Percentiles rank a stretch among this genome's conserved stretches.
These are phyloP conservation scores for Teratosphaeriaceae sp. DNA, from an alignment of 2,329 filamentous ascomycete genomes.

Conservation along the genomic window DNA sequence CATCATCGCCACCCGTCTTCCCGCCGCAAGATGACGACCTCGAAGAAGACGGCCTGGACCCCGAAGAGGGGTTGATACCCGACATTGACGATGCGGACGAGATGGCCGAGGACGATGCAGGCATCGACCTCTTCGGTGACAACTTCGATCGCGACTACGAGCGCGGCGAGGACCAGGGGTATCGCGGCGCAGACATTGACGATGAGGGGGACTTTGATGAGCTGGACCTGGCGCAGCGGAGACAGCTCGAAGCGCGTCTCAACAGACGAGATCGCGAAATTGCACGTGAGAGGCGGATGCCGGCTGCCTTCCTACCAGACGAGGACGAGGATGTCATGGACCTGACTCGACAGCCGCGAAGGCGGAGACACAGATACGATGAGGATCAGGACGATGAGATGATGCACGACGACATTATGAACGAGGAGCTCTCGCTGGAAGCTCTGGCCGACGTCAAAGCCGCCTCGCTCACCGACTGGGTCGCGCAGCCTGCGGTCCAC, in stretches of 20 bases:
- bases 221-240: constrained; percentile 59
- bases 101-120: constrained; percentile 62
- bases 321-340: constrained; percentile 78
- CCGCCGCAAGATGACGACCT: constrained; percentile 58
- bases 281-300: constrained; percentile 58
- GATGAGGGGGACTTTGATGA: constrained; percentile 70
- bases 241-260: constrained; percentile 65
- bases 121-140: constrained; percentile 65
- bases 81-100: constrained; percentile 64
- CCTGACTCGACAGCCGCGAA: constrained; percentile 75
- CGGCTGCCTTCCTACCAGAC: constrained; percentile 66
- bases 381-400: constrained; percentile 86
- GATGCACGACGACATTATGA: constrained; percentile 89
- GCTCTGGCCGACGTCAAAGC: constrained; percentile 90
- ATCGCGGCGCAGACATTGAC: constrained; percentile 66
- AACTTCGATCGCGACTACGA: constrained; percentile 59
- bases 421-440: constrained; percentile 88
- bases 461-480: constrained; percentile 89
- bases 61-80: constrained; percentile 58
- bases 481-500: constrained; percentile 81
- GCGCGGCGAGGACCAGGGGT: constrained; percentile 48
- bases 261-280: constrained; percentile 69
- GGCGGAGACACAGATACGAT: constrained; percentile 84
- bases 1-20: constrained; percentile 59
- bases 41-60: constrained; percentile 63